These are phyloP conservation scores for Pseudogymnoascus sp. DNA, from an alignment of 2,329 filamentous ascomycete species.

Conservation along the genomic window DNA sequence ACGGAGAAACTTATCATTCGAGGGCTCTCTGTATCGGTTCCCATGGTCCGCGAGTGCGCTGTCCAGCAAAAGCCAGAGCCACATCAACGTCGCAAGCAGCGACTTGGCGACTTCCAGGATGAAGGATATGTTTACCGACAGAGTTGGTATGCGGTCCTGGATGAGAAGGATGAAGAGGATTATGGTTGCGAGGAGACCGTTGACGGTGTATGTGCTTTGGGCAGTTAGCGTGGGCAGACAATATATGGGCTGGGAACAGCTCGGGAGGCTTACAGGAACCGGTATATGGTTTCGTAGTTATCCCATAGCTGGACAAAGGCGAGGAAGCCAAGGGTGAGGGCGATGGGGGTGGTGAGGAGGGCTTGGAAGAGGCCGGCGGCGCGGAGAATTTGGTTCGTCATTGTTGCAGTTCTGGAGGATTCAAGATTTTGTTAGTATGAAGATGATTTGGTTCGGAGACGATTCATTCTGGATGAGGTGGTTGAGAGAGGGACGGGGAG, in stretches of 20 bases:
- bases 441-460: background rate
- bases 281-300: conserved; percentile 1
- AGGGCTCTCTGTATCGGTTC: background rate
- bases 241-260: background rate
- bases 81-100: conserved; percentile 14
- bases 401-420: background rate
- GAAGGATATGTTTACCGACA: conserved; percentile 7
- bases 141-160: conserved; percentile 12
- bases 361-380: conserved; percentile 17
- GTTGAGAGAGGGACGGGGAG: background rate
- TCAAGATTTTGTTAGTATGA: background rate
- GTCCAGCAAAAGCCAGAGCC: conserved; percentile 20
- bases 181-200: conserved; percentile 14
- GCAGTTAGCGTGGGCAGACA: background rate
- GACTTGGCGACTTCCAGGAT: conserved; percentile 17
- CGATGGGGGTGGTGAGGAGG: conserved; percentile 14
- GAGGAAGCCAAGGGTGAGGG: conserved; percentile 10
- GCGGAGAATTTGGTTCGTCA: conserved; percentile 16
- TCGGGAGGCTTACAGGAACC: background rate
- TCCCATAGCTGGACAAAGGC: conserved; percentile 2
- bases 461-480: background rate
- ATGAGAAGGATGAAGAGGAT: conserved; percentile 18
- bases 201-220: conserved; percentile 11
- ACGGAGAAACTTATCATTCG: background rate
- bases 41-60: conserved; percentile 11